These are phyloP conservation scores for Penicillium olsonii DNA, from an alignment of 2,329 filamentous ascomycete genomes.

Conservation along the genomic window DNA sequence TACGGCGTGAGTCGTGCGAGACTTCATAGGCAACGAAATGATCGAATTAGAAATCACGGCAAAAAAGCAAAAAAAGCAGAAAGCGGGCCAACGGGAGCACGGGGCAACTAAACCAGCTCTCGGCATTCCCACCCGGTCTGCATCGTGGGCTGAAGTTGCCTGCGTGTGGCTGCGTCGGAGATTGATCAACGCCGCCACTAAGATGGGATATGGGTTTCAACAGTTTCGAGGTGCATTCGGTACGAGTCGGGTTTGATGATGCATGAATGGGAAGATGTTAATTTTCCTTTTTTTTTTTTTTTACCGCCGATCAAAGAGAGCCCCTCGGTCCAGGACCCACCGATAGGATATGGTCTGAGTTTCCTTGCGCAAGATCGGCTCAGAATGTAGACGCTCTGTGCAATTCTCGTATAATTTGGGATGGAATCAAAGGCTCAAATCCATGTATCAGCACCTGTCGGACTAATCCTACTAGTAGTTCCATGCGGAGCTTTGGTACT, in stretches of 20 bases:
- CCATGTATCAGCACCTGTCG: not conserved
- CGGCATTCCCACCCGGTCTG: slow-evolving; percentile 27
- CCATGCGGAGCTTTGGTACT: not conserved
- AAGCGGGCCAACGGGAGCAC: slow-evolving; percentile 23
- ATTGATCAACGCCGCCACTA: slow-evolving; percentile 16
- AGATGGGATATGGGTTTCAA: slow-evolving; percentile 8
- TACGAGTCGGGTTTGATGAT: not conserved
- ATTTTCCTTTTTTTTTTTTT: slow-evolving; percentile 8
- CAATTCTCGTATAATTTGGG: not conserved
- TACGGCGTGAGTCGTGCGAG: slow-evolving; percentile 4
- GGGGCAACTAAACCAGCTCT: slow-evolving; percentile 19
- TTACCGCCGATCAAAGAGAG: slow-evolving; percentile 14
- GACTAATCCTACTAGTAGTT: not conserved
- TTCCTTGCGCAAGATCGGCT: slow-evolving; percentile 14
- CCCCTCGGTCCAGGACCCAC: slow-evolving; percentile 13
- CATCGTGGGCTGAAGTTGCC: slow-evolving; percentile 17
- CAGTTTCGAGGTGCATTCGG: not conserved
- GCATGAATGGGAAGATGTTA: slow-evolving; percentile 13
- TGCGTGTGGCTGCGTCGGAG: slow-evolving; percentile 18
- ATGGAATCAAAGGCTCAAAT: not conserved
- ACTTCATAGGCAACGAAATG: not conserved
- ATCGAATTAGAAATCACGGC: not conserved
- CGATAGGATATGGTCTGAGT: slow-evolving; percentile 12
- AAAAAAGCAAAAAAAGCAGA: slow-evolving; percentile 6
- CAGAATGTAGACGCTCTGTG: slow-evolving; percentile 4